Evolutionary conservation across 129 eudicot genomes (phyloP).

Genomic region (Arctium minus): DNA sequence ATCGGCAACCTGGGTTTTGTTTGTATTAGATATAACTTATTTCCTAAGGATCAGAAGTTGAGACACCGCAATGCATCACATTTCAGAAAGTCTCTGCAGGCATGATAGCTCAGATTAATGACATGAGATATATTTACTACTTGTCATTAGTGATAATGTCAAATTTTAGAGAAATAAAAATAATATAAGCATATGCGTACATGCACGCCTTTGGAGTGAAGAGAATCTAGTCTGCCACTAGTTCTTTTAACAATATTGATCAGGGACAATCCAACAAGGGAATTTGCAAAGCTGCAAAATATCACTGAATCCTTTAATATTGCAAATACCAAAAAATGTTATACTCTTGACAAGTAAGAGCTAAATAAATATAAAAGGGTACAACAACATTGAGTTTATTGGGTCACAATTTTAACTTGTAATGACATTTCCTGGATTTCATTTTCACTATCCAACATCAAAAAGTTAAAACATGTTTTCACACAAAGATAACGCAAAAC

Average conservation of each 20-base stretch:
- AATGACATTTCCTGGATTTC: too few relatives aligned
- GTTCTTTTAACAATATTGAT: constrained; percentile 73
- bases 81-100: constrained; percentile 85
- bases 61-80: constrained; percentile 84
- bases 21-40: constrained; percentile 58
- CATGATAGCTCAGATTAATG: not conserved
- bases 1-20: constrained; percentile 47
- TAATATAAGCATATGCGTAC: constrained; percentile 29
- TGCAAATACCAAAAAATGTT: too few relatives aligned
- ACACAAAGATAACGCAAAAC: too few relatives aligned
- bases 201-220: constrained; percentile 96
- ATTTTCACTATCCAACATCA: too few relatives aligned
- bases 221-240: constrained; percentile 82
- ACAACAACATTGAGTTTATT: too few relatives aligned
- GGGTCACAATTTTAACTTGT: too few relatives aligned
- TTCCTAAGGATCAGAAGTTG: constrained; percentile 50
- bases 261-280: constrained; percentile 64
- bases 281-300: constrained; percentile 73
- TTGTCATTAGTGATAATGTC: not conserved
- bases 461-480: too few relatives aligned
- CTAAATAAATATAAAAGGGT: too few relatives aligned
- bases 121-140: not conserved
- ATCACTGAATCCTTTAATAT: not conserved
- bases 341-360: too few relatives aligned
- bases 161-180: not conserved